Base-by-base conservation (phyloP, 257 asterid species). In the Jacaranda copaia region DNA sequence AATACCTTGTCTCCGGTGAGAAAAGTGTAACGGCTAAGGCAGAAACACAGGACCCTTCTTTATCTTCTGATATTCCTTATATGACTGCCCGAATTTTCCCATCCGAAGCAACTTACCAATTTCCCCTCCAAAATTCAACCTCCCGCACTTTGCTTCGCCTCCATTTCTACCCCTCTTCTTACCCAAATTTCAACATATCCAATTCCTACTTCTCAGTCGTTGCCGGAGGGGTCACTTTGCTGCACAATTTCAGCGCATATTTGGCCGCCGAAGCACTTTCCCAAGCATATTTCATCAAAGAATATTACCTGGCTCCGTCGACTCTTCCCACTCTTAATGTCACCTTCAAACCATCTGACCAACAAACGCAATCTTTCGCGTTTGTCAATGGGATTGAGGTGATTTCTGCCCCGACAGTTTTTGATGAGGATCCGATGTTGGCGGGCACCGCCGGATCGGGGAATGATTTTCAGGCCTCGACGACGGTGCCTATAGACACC, bases 351-450 rank as follows among this genome's bases (percentile, higher is more conserved):
- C 99, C 97, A 1, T 73, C 85, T 4, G 86, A 75, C 38, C 20
- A 82, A 4, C 77, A 67, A 2, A 68, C 81, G 4, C 73, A 68
- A 0, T 86, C 97, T 0, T 92, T 95, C 56, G 99, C 97, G 0
- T 93, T 93, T 20, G 75, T 95, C 45, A 95, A 93, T 55, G 99
- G 97, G 9, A 90, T 95, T 7, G 99, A 93, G 85, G 81, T 91
- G 12, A 79, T 93, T 5, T 77, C 88, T 0, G 49, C 88, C 0
- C 99, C 99, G 0, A 64, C 81, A 0, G 10, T 89, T 0, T 93
- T 93, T 15, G 81, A 73, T 5, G 57, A 65, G 4, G 91, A 90
- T 2, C 93, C 96, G 0, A 56, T 25, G 0, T 8, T 95, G 51
- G 87, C 76, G 0, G 96, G 93, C 10, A 52, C 86, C 0, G 89